Base-by-base conservation (phyloP, 1,284 basidiomycete species). In the Ganoderma sp. region DNA sequence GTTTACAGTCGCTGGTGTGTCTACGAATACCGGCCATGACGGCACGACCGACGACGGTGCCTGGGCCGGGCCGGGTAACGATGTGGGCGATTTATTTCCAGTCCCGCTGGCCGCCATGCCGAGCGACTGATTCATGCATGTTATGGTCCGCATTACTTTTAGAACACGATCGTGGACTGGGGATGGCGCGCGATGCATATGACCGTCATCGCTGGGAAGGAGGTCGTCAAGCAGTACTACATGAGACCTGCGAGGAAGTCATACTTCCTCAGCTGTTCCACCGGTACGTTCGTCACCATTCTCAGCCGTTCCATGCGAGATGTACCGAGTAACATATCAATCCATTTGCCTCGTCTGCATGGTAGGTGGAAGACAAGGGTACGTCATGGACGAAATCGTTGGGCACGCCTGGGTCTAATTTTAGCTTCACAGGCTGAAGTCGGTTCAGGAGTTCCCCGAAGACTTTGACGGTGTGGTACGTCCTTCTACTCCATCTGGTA, bases 191-290 rank as follows among this genome's bases (percentile, higher is more conserved):
- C 78, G 10, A 48, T 79, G 60, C 78, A 78, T 63, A 59, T 76
- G 48, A 74, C 74, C 60, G 73, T 75, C 22, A 67, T 75, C 32
- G 67, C 72, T 2, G 78, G 75, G 4, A 78, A 78, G 65, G 69
- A 75, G 64, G 67, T 79, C 43, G 71, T 75, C 8, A 41, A 69
- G 45, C 65, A 74, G 34, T 78, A 77, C 67, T 79, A 79, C 61
- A 67, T 68, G 12, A 62, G 63, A 12, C 28, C 72, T 2, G 70
- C 71, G 48, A 69, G 66, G 25, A 77, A 75, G 59, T 74, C 77
- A 10, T 79, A 79, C 61, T 79, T 76, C 64, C 64, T 78, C 14
- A 77, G 78, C 9, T 78, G 78, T 63, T 79, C 78, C 4, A 76
- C 73, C 10, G 78, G 78, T 74, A 59, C 22, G 76, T 61, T 6